Conservation (phyloP, 768 basidiomycete species). For the Boletus vinaceobasis region DNA sequence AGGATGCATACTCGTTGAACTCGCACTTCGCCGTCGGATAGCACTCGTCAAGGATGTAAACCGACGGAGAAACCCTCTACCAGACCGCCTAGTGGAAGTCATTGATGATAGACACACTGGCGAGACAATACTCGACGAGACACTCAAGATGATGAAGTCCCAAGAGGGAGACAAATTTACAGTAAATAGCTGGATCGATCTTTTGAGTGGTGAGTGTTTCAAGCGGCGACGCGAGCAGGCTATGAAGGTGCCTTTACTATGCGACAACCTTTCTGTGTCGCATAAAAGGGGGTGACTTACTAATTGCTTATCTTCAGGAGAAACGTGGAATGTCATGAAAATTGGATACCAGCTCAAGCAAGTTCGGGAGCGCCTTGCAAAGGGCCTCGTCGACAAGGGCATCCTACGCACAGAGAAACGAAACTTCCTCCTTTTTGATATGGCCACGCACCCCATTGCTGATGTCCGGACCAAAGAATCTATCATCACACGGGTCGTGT, state of each 20-base stretch:
- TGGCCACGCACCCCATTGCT: conserved; percentile 98
- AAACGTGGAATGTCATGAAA: conserved; percentile 99
- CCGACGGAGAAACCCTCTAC: conserved; percentile 66
- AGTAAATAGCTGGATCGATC: conserved; percentile 91
- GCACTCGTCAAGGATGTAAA: conserved; percentile 82
- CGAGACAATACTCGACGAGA: conserved; percentile 94
- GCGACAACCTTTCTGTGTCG: neutral
- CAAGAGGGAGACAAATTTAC: conserved; percentile 55
- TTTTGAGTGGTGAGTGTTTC: conserved; percentile 69
- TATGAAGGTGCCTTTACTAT: neutral
- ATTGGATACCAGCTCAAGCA: conserved; percentile 99
- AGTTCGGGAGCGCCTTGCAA: conserved; percentile 95
- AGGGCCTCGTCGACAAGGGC: conserved; percentile 97
- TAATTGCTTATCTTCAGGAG: conserved; percentile 51
- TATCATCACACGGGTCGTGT: conserved; percentile 70
- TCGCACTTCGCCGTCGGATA: conserved; percentile 92
- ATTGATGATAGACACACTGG: conserved; percentile 91
- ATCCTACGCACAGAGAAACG: conserved; percentile 98
- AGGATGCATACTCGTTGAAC: conserved; percentile 97
- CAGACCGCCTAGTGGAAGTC: conserved; percentile 86
- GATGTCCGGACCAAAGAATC: conserved; percentile 88
- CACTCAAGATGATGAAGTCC: conserved; percentile 91
- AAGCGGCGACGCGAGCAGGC: neutral
- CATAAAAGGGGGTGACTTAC: neutral
- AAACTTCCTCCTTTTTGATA: conserved; percentile 98